Evolutionary conservation across 805 yeast genomes (phyloP), one percentile per base, ranked within the genome.

Genomic region (Wickerhamiella lipophila): DNA sequence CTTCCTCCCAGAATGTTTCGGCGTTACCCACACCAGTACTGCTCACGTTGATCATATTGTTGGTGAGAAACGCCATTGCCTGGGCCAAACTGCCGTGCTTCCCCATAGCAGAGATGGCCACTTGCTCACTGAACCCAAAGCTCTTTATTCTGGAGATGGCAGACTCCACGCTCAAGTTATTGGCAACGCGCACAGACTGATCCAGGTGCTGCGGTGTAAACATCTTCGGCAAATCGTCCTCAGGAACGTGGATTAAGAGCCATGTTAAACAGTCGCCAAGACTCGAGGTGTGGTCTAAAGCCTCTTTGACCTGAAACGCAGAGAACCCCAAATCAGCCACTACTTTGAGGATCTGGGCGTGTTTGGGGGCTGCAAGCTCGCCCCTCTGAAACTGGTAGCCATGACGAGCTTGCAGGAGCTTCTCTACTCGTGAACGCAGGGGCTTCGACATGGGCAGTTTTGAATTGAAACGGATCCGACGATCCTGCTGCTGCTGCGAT

Each of bases 241-340:
- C 96, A 0, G 97, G 97, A 2, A 89, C 76, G 58, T 89, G 92
- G 55, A 88, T 79, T 9, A 89, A 65, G 16, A 89, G 71, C 89
- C 92, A 83, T 52, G 80, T 84, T 39, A 83, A 63, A 0, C 81
- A 71, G 21, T 73, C 76, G 1, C 73, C 69, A 49, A 77, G 70
- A 1, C 72, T 56, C 3, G 60, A 54, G 0, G 67, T 61, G 58
- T 83, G 83, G 23, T 68, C 65, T 42, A 84, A 64, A 0, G 96
- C 78, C 58, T 89, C 97, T 1, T 67, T 64, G 0, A 81, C 75
- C 60, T 88, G 96, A 1, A 73, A 58, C 30, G 67, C 63, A 50
- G 87, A 74, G 58, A 89, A 89, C 0, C 94, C 92, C n/a, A 76
- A 60, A 3, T 64, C 54, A 3, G 58, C 26, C 5, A 86, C 62